Percentiles rank a stretch among this genome's conserved stretches.
Conservation (phyloP, 805 yeast genomes). For the Torulaspora quercuum region DNA sequence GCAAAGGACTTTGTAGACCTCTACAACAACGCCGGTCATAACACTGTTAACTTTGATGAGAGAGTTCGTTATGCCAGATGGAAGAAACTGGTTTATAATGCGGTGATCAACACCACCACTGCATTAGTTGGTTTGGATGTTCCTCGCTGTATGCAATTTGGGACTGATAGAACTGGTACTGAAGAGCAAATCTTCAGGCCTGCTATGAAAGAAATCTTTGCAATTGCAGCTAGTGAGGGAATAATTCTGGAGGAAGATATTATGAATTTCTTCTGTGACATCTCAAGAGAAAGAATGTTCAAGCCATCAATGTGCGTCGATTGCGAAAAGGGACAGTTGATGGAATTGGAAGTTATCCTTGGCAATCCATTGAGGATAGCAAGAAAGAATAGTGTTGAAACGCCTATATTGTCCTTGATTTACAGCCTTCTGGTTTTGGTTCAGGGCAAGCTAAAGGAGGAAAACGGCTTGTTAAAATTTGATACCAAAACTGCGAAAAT, state of each 20-base stretch:
- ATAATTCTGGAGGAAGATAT: conserved; percentile 46
- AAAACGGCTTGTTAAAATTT: conserved; percentile 41
- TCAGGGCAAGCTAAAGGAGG: conserved; percentile 61
- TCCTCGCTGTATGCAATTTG: conserved; percentile 47
- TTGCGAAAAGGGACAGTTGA: conserved; percentile 53
- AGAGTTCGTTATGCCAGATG: conserved; percentile 53
- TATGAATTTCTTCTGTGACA: conserved; percentile 48
- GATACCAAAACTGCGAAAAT: no score
- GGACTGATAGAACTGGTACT: conserved; percentile 38
- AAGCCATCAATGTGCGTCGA: conserved; percentile 73
- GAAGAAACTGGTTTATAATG: conserved; percentile 63
- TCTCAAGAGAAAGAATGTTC: conserved; percentile 51
- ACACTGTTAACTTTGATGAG: conserved; percentile 41
- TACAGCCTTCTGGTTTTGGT: conserved; percentile 57
- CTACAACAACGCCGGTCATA: conserved; percentile 43
- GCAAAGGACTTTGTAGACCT: conserved; percentile 41
- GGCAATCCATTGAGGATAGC: conserved; percentile 62
- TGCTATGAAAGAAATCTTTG: conserved; percentile 60
- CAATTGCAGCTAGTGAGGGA: conserved; percentile 61
- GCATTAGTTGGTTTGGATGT: conserved; percentile 56
- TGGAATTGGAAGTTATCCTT: conserved; percentile 66
- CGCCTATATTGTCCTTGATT: conserved; percentile 58
- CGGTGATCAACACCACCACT: conserved; percentile 58
- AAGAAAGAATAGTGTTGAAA: conserved; percentile 41
- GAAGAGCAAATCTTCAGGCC: conserved; percentile 41